Evolutionary conservation across 164 flowering plant species (phyloP).

Genomic region (Protea cynaroides): DNA sequence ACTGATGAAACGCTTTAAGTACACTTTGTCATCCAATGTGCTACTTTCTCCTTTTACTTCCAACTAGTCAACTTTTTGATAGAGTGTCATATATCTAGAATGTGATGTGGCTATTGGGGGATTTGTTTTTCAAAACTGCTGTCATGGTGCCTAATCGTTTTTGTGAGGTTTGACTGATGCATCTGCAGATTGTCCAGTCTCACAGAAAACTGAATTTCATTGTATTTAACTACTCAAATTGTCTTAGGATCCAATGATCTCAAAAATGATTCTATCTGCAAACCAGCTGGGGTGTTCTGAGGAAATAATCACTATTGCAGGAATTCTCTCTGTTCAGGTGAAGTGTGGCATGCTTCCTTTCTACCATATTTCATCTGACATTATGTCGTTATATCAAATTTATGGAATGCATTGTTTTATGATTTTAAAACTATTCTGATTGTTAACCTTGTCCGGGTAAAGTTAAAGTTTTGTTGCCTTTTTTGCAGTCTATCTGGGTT

Average conservation of each 20-base stretch:
- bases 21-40: neutral
- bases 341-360: constrained; percentile 1
- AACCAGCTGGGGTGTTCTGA: constrained; percentile 77
- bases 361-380: neutral
- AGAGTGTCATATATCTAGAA: neutral
- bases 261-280: constrained; percentile 85
- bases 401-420: neutral
- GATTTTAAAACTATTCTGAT: neutral
- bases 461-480: neutral
- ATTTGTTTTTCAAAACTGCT: neutral
- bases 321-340: constrained; percentile 62
- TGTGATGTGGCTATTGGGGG: neutral
- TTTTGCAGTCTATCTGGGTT: constrained; percentile 88
- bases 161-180: neutral
- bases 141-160: neutral
- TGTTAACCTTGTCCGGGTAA: neutral
- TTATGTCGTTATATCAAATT: neutral
- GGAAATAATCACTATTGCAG: constrained; percentile 82
- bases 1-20: neutral
- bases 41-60: neutral
- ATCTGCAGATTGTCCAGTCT: neutral
- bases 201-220: neutral
- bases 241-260: constrained; percentile 87
- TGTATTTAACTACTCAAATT: constrained; percentile 6
- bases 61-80: neutral